Evolutionary conservation across 1,139 yeast species (phyloP), one percentile per base, ranked within the genome.

Genomic region (Yamadazyma aaseri): DNA sequence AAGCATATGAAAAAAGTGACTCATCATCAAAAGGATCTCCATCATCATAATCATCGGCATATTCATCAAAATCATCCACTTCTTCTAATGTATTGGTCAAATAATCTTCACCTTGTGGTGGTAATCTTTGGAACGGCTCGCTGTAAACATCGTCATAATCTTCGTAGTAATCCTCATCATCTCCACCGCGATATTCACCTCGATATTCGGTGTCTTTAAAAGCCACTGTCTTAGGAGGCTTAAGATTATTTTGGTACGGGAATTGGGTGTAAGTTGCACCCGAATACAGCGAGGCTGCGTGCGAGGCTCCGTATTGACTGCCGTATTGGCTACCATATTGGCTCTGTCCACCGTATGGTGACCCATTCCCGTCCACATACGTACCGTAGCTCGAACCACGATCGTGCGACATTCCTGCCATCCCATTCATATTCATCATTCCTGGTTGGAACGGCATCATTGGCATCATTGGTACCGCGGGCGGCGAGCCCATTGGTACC

Each of bases 11-110:
- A 40, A 66, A 70, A 23, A 70, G 52, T 32, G 72, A 65, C 41
- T 68, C 74, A 41, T 65, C 73, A 26, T 71, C 73, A 45, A 68
- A 69, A 0, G 74, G 73, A 43, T 69, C 73, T 36, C 62, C 47
- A 33, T 56, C 67, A 14, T 57, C 64, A 6, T 7, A 6, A 6
- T 22, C 12, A 28, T 58, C 63, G 5, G 70, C 68, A 11, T 22
- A 22, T 32, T 55, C 66, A 16, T 55, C 64, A 10, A 7, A 7
- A 7, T 10, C 21, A 28, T 59, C 64, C 6, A 71, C 69, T 39
- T 69, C 74, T 44, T 65, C 62, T 33, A 70, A 47, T 11, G 68
- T 63, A 43, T 70, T 70, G 25, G 68, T 60, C 49, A 55, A 51
- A 44, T 70, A 70, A 44, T 70, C 63, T 24, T 66, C 73, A 11